phyloP scores from a whole-genome alignment of 352 stramenopile species.

The Peronosclerospora sorghi region DNA sequence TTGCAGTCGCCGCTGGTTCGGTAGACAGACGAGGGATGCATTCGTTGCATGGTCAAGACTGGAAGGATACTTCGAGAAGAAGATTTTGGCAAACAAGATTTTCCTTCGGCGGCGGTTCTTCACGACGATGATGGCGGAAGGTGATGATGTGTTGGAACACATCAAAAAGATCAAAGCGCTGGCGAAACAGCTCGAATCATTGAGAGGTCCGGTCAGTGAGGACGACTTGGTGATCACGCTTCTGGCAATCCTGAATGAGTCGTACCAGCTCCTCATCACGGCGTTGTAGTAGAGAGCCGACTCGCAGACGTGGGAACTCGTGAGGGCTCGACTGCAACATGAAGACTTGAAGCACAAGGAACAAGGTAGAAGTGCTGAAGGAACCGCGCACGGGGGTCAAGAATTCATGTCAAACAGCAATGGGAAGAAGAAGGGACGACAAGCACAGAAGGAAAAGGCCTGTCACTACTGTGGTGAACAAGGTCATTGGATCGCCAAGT shows the following conservation, averaged over 20 bases:
- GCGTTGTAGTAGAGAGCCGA: conserved; percentile 11
- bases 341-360: conserved; percentile 9
- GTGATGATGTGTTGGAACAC: too few relatives aligned
- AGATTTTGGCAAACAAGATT: too few relatives aligned
- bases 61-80: too few relatives aligned
- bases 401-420: conserved; percentile 3
- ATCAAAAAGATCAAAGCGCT: background rate
- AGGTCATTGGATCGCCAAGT: too few relatives aligned
- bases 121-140: background rate
- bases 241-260: conserved; percentile 7
- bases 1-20: conserved; percentile 4
- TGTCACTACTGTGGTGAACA: background rate
- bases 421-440: background rate
- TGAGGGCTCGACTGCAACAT: conserved; percentile 1
- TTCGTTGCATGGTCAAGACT: background rate
- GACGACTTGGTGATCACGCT: too few relatives aligned
- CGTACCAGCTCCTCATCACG: conserved; percentile 19
- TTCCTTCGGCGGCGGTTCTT: too few relatives aligned
- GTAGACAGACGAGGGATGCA: background rate
- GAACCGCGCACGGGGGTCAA: conserved; percentile 2
- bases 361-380: conserved; percentile 2
- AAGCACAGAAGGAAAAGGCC: background rate
- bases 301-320: too few relatives aligned
- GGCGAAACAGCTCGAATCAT: background rate
- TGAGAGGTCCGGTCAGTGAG: background rate